phyloP scores from a whole-genome alignment of 441 rosid species.

The Cnidoscolus chayamansa region DNA sequence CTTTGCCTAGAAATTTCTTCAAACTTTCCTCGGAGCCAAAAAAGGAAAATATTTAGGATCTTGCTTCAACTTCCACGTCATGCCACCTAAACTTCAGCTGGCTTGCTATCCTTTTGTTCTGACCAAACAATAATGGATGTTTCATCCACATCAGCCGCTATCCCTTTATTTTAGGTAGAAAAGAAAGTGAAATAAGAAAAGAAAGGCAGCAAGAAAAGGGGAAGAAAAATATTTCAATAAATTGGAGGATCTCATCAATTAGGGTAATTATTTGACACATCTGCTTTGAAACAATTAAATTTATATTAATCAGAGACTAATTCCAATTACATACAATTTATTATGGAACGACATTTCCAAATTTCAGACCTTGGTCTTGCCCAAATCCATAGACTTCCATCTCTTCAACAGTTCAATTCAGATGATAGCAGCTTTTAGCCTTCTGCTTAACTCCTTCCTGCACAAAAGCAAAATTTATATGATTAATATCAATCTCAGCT shows the following conservation, averaged over 20 bases:
- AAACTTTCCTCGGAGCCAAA: no score
- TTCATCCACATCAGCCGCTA: constrained; percentile 3
- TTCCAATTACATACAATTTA: not conserved
- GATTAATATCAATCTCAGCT: not conserved
- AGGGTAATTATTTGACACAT: not conserved
- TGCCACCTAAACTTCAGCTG: not conserved
- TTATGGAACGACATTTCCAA: not conserved
- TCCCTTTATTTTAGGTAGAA: not conserved
- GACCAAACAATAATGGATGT: not conserved
- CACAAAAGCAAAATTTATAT: not conserved
- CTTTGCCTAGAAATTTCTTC: not conserved
- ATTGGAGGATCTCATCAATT: not conserved
- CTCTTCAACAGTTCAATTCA: not conserved
- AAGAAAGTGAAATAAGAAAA: not conserved
- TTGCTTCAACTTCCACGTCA: not conserved
- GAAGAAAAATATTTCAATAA: no score
- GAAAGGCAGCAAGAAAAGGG: no score
- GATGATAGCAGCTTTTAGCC: constrained; percentile 36
- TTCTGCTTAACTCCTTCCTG: constrained; percentile 59
- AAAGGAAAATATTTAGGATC: not conserved
- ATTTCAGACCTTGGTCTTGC: not conserved
- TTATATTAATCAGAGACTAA: not conserved
- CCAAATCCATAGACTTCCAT: not conserved
- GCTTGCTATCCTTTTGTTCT: not conserved
- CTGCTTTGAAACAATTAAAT: not conserved